Percentiles rank a stretch among this genome's conserved stretches.
These are phyloP conservation scores for Acacia confusa DNA, from an alignment of 306 rosid genomes.

Conservation along the genomic window DNA sequence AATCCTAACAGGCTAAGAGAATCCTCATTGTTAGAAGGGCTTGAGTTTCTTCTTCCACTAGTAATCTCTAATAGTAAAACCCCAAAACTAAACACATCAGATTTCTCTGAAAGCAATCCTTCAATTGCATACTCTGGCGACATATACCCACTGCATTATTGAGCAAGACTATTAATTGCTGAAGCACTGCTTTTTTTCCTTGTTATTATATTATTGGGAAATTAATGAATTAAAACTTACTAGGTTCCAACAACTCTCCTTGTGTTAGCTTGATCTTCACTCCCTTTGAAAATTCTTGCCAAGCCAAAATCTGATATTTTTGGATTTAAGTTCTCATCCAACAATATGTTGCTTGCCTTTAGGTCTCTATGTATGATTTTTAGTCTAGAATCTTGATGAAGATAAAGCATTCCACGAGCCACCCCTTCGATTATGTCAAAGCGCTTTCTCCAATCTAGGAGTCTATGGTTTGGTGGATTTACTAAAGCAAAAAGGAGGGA, in stretches of 20 bases:
- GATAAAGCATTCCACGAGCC: neutral
- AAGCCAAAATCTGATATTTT: neutral
- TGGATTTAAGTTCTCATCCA: neutral
- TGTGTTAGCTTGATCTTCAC: neutral
- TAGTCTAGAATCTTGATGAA: neutral
- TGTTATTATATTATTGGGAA: neutral
- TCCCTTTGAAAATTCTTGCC: neutral
- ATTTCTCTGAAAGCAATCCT: slow-evolving; percentile 34
- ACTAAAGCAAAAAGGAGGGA: neutral
- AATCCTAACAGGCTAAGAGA: too few species aligned
- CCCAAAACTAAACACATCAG: too few species aligned
- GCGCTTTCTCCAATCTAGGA: neutral
- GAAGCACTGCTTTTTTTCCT: neutral
- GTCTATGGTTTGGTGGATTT: neutral
- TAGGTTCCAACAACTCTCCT: slow-evolving; percentile 7
- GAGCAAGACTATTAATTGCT: neutral
- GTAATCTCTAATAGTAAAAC: too few species aligned
- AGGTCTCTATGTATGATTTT: neutral
- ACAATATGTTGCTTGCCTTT: neutral
- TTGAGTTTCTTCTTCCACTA: too few species aligned
- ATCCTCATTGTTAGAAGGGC: too few species aligned
- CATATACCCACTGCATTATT: slow-evolving; percentile 35
- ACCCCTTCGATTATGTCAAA: neutral
- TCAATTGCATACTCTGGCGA: slow-evolving; percentile 39
- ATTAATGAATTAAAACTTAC: neutral